Evolutionary conservation across 768 basidiomycete genomes (phyloP).

Genomic region (Boletus speciosus): DNA sequence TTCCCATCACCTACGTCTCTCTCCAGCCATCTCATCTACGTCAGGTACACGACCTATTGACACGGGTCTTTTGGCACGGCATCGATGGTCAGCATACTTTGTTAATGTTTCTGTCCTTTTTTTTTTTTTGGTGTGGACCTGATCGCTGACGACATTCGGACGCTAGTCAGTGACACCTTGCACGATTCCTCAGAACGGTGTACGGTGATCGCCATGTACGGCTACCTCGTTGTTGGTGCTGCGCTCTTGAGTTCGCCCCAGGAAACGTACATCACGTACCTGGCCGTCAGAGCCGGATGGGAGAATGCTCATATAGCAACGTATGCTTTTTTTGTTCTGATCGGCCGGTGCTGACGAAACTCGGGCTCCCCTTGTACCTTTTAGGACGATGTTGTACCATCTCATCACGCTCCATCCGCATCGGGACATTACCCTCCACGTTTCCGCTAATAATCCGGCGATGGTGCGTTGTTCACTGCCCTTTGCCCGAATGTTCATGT

Average conservation of each 20-base stretch:
- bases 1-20: constrained; percentile 61
- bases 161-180: constrained; percentile 65
- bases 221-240: constrained; percentile 65
- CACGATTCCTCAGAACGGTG: constrained; percentile 66
- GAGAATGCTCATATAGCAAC: constrained; percentile 76
- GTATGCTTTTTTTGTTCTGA: constrained; percentile 34
- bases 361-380: neutral
- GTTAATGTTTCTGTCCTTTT: neutral
- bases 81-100: constrained; percentile 54
- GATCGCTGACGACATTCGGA: neutral
- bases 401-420: constrained; percentile 67
- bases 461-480: constrained; percentile 45
- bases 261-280: constrained; percentile 81
- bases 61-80: constrained; percentile 70
- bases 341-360: neutral
- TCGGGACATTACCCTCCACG: constrained; percentile 79
- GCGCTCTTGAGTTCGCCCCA: constrained; percentile 75
- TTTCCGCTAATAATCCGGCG: constrained; percentile 76
- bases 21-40: constrained; percentile 56
- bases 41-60: constrained; percentile 71
- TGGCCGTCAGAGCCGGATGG: constrained; percentile 78
- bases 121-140: neutral
- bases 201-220: constrained; percentile 75
- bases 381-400: constrained; percentile 74
- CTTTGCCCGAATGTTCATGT: neutral